These are phyloP conservation scores for Ilyonectria robusta DNA, from an alignment of 2,329 filamentous ascomycete species.

Conservation along the genomic window DNA sequence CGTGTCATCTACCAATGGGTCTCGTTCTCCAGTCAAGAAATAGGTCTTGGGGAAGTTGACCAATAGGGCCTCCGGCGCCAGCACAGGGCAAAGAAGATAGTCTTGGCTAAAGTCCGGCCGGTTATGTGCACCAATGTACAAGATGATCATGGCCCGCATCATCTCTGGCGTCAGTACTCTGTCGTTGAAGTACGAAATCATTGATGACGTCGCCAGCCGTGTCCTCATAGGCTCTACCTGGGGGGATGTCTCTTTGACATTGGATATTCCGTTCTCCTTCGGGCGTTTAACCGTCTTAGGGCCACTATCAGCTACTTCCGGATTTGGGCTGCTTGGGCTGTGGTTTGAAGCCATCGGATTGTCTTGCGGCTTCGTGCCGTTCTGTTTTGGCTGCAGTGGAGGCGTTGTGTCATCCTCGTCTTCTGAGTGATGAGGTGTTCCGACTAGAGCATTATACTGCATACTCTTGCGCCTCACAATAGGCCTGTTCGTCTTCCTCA, in stretches of 20 bases:
- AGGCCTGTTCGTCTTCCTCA: conserved; percentile 81
- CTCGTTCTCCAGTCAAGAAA: conserved; percentile 93
- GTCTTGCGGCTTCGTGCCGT: conserved; percentile 25
- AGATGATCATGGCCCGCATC: conserved; percentile 99
- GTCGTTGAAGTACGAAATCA: conserved; percentile 98
- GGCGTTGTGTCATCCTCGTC: conserved; percentile 71
- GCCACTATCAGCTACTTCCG: conserved; percentile 66
- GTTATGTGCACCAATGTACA: conserved; percentile 95
- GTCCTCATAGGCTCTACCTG: conserved; percentile 78
- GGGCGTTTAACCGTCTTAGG: conserved; percentile 51
- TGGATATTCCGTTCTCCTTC: conserved; percentile 34
- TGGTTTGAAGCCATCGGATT: conserved; percentile 27
- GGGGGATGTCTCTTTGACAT: conserved; percentile 59
- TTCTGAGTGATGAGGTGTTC: conserved; percentile 86
- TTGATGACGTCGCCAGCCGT: conserved; percentile 93
- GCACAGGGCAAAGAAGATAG: conserved; percentile 89
- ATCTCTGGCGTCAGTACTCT: conserved; percentile 95
- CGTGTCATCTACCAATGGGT: conserved; percentile 96
- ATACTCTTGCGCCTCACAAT: conserved; percentile 88
- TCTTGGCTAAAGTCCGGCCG: conserved; percentile 94
- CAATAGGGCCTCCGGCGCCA: conserved; percentile 88
- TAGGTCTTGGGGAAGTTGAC: conserved; percentile 94
- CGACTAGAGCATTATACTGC: conserved; percentile 87
- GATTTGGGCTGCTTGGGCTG: conserved; percentile 55
- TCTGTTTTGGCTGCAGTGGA: conserved; percentile 28